Conservation (phyloP, 148 eudicot species). For the Fagopyrum homotropicum region DNA sequence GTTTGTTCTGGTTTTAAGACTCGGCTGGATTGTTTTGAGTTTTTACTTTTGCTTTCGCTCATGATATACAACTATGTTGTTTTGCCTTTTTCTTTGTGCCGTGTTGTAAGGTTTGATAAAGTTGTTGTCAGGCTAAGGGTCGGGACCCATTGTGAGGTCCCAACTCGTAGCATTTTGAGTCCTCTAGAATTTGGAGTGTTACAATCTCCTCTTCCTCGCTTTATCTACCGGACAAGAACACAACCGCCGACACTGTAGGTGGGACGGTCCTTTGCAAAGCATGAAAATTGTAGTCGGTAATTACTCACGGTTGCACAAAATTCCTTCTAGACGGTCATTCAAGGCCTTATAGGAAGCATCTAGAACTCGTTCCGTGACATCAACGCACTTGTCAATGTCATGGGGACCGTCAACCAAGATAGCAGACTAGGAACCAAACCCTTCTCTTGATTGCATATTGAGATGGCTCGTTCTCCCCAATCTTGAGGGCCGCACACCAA, state of each 20-base stretch:
- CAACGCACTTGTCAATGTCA: conserved; percentile 65
- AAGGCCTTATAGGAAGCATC: conserved; percentile 86
- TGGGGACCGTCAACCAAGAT: conserved; percentile 80
- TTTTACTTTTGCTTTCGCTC: too few species aligned
- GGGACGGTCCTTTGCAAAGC: conserved; percentile 84
- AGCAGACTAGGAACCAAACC: conserved; percentile 88
- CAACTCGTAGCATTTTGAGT: too few species aligned
- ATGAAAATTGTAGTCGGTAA: conserved; percentile 76
- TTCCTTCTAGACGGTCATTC: conserved; percentile 63
- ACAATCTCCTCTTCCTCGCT: conserved; percentile 65
- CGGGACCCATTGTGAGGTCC: too few species aligned
- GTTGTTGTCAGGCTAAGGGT: too few species aligned
- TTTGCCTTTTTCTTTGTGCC: too few species aligned
- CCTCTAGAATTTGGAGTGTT: too few species aligned
- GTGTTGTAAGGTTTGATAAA: too few species aligned
- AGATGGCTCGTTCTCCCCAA: conserved; percentile 72
- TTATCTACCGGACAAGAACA: conserved; percentile 56
- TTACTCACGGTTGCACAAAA: conserved; percentile 65
- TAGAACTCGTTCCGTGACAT: conserved; percentile 78
- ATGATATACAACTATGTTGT: too few species aligned
- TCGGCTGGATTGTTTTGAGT: too few species aligned
- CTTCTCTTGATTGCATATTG: conserved; percentile 68
- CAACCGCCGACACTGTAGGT: conserved; percentile 56
- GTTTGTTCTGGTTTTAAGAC: too few species aligned
- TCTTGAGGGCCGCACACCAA: conserved; percentile 80